Evolutionary conservation across 1,284 basidiomycete species (phyloP), one percentile per base, ranked within the genome.

Genomic region (Trichosporon sp.): DNA sequence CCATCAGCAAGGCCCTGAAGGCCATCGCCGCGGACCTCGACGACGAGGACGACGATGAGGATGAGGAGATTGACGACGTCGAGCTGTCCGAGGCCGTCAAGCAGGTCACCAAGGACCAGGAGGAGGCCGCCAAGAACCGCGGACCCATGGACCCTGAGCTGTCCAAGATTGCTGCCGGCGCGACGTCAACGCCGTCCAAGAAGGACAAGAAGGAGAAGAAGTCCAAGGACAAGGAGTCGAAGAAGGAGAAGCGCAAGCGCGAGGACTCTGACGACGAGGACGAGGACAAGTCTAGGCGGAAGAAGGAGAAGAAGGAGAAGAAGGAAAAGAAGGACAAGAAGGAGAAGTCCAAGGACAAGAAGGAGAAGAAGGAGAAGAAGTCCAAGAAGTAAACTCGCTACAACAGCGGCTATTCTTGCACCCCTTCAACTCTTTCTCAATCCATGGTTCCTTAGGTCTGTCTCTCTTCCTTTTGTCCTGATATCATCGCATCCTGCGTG

Each of bases 1-100:
- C 89, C 23, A 94, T 96, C 74, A 87, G 88, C 73, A 93, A 91
- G 80, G 95, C 95, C 8, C 79, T 96, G 68, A 87, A 90, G 44
- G 86, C 87, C 60, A 87, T 96, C 59, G 88, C 86, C 16, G 77
- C 74, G n/a, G 78, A 80, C 40, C 76, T 89, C 46, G 90, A 89
- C 21, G 85, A 84, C 0, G 87, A 87, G 11, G 87, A 87, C 23
- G 88, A 88, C 9, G 87, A 88, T 10, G 88, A 87, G 7, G 87
- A 87, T 14, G 86, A 86, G 13, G 86, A 85, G 29, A 81, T 80
- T 19, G 80, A 79, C 19, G 81, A 81, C 16, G 75, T 81, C 49
- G 66, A 68, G 49, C 25, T 68, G 27, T 34, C 57, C 21, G 66
- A 74, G 69, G 79, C 78, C 34, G 78, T 75, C 62, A 70, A 72